Evolutionary conservation across 2,329 filamentous ascomycete species (phyloP).

Genomic region (Fusarium subtropicale): DNA sequence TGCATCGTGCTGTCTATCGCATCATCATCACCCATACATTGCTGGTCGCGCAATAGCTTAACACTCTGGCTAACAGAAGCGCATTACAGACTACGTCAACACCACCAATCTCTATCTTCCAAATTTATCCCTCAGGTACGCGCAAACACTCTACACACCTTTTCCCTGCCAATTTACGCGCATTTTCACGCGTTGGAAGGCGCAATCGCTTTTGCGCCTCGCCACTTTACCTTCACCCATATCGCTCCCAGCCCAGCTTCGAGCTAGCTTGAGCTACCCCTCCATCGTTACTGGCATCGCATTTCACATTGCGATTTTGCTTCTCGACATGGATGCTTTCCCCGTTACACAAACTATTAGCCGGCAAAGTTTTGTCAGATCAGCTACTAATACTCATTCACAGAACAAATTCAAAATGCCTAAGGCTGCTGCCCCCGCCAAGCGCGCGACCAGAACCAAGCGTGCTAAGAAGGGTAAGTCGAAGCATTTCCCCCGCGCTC

Average conservation of each 20-base stretch:
- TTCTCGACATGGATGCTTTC: background rate
- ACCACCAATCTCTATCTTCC: constrained; percentile 23
- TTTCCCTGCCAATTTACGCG: constrained; percentile 30
- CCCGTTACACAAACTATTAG: background rate
- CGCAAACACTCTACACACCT: constrained; percentile 16
- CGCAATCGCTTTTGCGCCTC: constrained; percentile 50
- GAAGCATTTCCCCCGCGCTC: background rate
- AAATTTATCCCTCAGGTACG: constrained; percentile 43
- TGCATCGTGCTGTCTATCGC: constrained; percentile 37
- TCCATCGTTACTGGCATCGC: constrained; percentile 30
- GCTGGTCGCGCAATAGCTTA: constrained; percentile 30
- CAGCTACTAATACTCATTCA: constrained; percentile 41
- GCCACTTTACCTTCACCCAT: constrained; percentile 21
- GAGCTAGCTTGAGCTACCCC: constrained; percentile 44
- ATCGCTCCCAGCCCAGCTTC: constrained; percentile 26
- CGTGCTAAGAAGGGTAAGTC: constrained; percentile 71
- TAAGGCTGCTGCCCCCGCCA: constrained; percentile 63
- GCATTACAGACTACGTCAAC: constrained; percentile 47
- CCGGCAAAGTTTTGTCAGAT: background rate
- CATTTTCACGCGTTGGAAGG: constrained; percentile 33
- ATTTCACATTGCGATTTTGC: background rate
- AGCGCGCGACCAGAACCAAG: constrained; percentile 66
- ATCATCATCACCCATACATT: constrained; percentile 33
- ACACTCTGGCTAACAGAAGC: constrained; percentile 46
- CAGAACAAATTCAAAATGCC: constrained; percentile 63